Evolutionary conservation across 2,329 filamentous ascomycete genomes (phyloP), one percentile per base, ranked within the genome.

Genomic region (Clathrospora elynae): DNA sequence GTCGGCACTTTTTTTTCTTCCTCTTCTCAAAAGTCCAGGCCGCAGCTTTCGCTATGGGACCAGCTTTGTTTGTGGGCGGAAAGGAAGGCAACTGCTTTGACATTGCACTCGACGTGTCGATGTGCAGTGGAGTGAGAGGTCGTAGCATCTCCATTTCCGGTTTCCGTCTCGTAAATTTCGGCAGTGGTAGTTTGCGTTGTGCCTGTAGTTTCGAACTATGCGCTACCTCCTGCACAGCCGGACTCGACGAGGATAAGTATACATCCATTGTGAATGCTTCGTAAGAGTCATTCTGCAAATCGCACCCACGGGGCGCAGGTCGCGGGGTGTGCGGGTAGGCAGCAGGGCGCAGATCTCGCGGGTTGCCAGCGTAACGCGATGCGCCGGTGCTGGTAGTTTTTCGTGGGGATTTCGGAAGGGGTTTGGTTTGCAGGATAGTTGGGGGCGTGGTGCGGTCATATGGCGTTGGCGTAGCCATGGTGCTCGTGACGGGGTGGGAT

Each of bases 401-500:
- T 18, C 30, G 17, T 20, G 25, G 42, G 22, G 32, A 23, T 23
- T 39, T 41, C 35, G 29, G 40, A 25, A 35, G 10, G 14, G 24
- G 19, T 28, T 39, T 45, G 44, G 25, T 17, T 29, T 45, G 31
- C 14, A 17, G 39, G 38, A 26, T 18, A 24, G 37, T 22, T 39
- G 46, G 32, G 36, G 35, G 42, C 43, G 42, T 50, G 50, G 33
- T 47, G 24, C 34, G 36, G 46, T 53, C 46, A 53, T 44, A 42
- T 45, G 50, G 29, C 31, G 25, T 31, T 34, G 39, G 32, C 24
- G 35, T 28, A 24, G 36, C 13, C 40, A 45, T 45, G 25, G 35
- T 37, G 36, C 46, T 50, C 46, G 50, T 53, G 50, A 50, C 46
- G 30, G 18, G 40, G 20, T 35, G 19, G 23, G 19, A 23, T 8